Evolutionary conservation across 164 flowering plant genomes (phyloP), one percentile per base, ranked within the genome.

Genomic region (Kingdonia uniflora): DNA sequence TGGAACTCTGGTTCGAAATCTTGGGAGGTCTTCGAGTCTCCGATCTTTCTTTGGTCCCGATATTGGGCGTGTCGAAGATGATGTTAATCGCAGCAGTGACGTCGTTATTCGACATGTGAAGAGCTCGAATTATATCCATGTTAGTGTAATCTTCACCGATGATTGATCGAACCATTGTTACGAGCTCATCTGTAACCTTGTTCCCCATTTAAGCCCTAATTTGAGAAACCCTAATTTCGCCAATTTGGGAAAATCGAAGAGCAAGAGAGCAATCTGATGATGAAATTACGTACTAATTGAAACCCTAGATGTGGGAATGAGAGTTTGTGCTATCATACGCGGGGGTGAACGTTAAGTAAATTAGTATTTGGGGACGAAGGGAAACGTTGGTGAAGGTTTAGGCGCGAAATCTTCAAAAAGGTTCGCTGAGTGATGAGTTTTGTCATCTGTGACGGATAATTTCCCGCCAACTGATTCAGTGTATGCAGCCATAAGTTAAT

Each of bases 111-210:
- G 89, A 81, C 91, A 88, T 58, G 70, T 92, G 95, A 38, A 92
- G 81, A 7, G 97, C 95, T 23, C 99, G 83, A 58, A 82, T 77
- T 43, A 92, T 74, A 67, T 94, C 97, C 97, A 89, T 94, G 22
- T 86, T 81, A 13, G 97, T 68, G 65, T 68, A 83, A 0, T 77
- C 90, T 1, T 53, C 20, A 19, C 97, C 97, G 29, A 94, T 80
- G 19, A 94, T 58, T 1, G 97, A 70, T 45, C 86, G 75, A 42
- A 94, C 83, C 4, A 83, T 75, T 16, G 72, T 57, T 4, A 87
- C 19, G 14, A 75, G 67, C 35, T 82, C 92, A 14, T 80, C 84
- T 2, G 74, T 69, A 24, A 68, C 72, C 63, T 82, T 87, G 52
- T 52, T 77, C 59, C 76, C 86, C 96, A 84, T 82, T 12, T 17